Evolutionary conservation across 768 basidiomycete species (phyloP).

Genomic region (Exidia glandulosa): DNA sequence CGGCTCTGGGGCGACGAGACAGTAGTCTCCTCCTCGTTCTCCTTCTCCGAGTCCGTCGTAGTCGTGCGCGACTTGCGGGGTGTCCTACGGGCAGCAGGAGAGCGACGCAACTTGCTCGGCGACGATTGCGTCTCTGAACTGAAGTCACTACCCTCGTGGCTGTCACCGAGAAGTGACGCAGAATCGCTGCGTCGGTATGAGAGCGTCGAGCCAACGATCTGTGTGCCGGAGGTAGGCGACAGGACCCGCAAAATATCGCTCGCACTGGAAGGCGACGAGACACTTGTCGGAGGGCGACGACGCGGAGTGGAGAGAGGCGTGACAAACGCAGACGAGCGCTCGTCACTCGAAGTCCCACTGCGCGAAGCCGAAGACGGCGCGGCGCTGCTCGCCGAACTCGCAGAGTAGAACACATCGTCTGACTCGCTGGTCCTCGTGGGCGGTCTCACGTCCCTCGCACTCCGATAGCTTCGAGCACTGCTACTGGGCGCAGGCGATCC

Average conservation of each 20-base stretch:
- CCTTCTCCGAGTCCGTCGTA: constrained; percentile 42
- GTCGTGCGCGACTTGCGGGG: constrained; percentile 31
- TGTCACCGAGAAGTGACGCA: constrained; percentile 46
- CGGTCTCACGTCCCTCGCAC: neutral
- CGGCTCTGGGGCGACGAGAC: neutral
- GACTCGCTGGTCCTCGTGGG: neutral
- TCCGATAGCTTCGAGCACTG: neutral
- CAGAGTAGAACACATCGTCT: neutral
- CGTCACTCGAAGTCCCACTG: too few relatives aligned
- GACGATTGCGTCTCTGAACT: constrained; percentile 2
- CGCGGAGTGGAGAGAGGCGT: neutral
- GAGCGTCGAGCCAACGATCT: constrained; percentile 38
- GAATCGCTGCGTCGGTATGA: constrained; percentile 42
- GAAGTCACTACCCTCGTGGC: constrained; percentile 24
- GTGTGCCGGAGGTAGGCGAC: constrained; percentile 22
- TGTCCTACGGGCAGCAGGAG: constrained; percentile 43
- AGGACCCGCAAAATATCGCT: neutral
- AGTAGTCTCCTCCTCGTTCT: constrained; percentile 30
- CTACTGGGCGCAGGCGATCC: neutral
- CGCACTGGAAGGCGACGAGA: neutral
- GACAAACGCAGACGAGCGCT: too few relatives aligned
- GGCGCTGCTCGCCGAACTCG: too few relatives aligned
- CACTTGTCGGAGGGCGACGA: neutral
- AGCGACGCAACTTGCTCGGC: constrained; percentile 35
- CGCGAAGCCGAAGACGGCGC: too few relatives aligned